Conservation (phyloP, 441 rosid species). For the Populus trichocarpa region DNA sequence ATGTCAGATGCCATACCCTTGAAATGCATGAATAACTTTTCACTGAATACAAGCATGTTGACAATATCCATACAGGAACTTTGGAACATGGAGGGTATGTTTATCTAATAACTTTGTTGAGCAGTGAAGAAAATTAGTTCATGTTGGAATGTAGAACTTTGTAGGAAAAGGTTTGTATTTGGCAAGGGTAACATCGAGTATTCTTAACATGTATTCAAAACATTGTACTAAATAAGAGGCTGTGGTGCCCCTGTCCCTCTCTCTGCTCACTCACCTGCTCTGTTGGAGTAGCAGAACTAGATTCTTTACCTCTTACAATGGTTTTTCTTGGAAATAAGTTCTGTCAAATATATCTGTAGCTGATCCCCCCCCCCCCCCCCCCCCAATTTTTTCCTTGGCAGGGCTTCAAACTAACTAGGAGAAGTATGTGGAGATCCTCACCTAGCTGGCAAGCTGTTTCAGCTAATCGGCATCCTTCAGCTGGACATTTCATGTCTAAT, state of each 20-base stretch:
- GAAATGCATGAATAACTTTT: not conserved
- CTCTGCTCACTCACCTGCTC: not conserved
- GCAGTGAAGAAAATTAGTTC: not conserved
- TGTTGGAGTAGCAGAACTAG: not conserved
- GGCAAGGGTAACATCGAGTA: not conserved
- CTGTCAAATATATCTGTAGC: not conserved
- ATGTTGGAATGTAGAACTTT: not conserved
- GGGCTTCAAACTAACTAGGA: conserved; percentile 89
- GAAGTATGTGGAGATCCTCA: conserved; percentile 75
- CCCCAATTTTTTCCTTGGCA: conserved; percentile 20
- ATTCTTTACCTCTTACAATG: not conserved
- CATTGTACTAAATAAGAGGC: not conserved
- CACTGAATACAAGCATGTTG: not conserved
- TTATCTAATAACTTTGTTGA: not conserved
- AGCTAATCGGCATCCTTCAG: conserved; percentile 67
- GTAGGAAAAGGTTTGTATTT: not conserved
- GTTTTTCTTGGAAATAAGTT: not conserved
- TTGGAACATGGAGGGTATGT: not conserved
- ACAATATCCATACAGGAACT: not conserved
- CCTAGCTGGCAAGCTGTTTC: conserved; percentile 84
- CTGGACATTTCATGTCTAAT: conserved; percentile 77
- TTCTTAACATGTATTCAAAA: not conserved
- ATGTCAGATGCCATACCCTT: not conserved
- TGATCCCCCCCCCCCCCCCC: not conserved
- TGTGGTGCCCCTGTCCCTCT: not conserved